Percentiles rank a stretch among this genome's conserved stretches.
Conservation (phyloP, 352 stramenopile species). For the Pelagophyceae sp. region DNA sequence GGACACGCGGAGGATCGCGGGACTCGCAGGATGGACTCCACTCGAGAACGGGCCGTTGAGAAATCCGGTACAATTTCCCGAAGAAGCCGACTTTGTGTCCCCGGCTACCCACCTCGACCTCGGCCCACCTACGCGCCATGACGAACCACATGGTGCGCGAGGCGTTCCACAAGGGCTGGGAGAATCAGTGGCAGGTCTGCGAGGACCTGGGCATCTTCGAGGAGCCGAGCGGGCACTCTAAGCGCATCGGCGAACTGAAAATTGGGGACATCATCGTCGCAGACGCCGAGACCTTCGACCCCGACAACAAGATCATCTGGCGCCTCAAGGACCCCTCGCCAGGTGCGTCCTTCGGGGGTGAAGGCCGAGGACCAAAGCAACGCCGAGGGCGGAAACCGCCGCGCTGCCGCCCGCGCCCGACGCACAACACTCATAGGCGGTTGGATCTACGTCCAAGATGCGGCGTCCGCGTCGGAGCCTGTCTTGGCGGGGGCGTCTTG, state of each 20-base stretch:
- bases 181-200: constrained; percentile 12
- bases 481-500: no score
- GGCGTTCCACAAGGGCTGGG: background rate
- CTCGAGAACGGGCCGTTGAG: no score
- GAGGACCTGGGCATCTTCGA: constrained; percentile 14
- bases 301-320: constrained; percentile 22
- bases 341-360: background rate
- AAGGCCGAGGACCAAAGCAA: no score
- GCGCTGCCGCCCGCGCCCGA: no score
- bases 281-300: constrained; percentile 21
- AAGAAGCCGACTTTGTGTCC: background rate
- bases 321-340: background rate
- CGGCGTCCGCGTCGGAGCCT: no score
- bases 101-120: no score
- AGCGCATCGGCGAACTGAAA: constrained; percentile 6
- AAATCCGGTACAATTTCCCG: no score
- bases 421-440: background rate
- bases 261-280: constrained; percentile 13
- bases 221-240: background rate
- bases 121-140: background rate
- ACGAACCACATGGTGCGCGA: constrained; percentile 17
- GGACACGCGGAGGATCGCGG: background rate
- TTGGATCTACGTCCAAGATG: no score
- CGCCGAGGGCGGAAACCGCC: no score
- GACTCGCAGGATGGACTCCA: no score